These are phyloP conservation scores for Pestalotiopsis sp. DNA, from an alignment of 2,329 filamentous ascomycete genomes.

Conservation along the genomic window DNA sequence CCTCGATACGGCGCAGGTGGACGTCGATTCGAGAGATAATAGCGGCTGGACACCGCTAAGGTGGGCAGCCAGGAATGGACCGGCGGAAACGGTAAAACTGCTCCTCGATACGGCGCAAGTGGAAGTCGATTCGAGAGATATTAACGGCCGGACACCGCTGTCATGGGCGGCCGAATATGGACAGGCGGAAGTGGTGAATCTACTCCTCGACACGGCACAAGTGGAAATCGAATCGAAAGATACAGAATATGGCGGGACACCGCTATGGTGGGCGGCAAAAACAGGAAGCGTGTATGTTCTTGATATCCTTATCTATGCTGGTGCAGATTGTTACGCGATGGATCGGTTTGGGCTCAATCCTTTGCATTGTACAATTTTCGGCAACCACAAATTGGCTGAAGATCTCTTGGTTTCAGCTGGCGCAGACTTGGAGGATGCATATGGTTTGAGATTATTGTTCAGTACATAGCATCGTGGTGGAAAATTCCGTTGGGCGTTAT, in stretches of 20 bases:
- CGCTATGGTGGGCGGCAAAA: background rate
- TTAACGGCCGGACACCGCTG: background rate
- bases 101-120: background rate
- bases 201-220: background rate
- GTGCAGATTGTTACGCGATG: too few relatives aligned
- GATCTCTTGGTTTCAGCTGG: too few relatives aligned
- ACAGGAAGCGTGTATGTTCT: too few relatives aligned
- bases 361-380: too few relatives aligned
- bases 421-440: too few relatives aligned
- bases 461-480: too few relatives aligned
- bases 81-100: background rate
- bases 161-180: background rate
- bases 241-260: background rate
- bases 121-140: background rate
- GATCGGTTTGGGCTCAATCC: too few relatives aligned
- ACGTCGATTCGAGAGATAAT: constrained; percentile 2
- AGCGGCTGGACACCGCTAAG: constrained; percentile 5
- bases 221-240: background rate
- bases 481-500: too few relatives aligned
- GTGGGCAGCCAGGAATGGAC: background rate
- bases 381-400: too few relatives aligned
- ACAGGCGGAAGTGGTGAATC: too few relatives aligned
- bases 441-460: too few relatives aligned
- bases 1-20: background rate
- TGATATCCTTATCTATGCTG: background rate